phyloP scores from a whole-genome alignment of 176 grass and related monocot species.

The Zizania latifolia region DNA sequence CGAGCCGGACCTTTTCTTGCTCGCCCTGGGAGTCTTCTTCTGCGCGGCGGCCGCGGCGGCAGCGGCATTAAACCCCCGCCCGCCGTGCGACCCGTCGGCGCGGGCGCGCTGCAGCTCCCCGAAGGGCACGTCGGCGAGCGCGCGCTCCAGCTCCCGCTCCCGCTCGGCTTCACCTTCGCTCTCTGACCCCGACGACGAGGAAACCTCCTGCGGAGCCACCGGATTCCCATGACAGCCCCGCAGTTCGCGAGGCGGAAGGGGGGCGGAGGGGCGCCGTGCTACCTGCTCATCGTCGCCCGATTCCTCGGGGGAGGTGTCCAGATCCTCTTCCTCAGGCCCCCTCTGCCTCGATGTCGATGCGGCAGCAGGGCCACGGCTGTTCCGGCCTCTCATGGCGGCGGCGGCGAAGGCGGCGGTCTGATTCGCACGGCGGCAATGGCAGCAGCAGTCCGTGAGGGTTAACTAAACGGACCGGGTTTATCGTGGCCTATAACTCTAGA shows the following conservation, averaged over 20 bases:
- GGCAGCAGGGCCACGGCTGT: background rate
- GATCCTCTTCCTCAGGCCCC: background rate
- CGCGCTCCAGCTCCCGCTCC: constrained; percentile 52
- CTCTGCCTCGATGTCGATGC: constrained; percentile 16
- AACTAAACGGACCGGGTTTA: background rate
- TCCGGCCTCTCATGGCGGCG: constrained; percentile 35
- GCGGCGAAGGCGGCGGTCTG: background rate
- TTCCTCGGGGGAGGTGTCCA: background rate
- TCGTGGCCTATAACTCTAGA: too few species aligned
- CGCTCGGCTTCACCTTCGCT: constrained; percentile 23
- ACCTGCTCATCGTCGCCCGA: constrained; percentile 35
- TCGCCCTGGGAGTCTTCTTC: constrained; percentile 58
- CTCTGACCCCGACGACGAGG: constrained; percentile 29
- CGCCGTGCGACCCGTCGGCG: constrained; percentile 60
- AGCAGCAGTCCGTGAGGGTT: background rate
- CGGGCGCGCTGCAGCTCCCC: constrained; percentile 72
- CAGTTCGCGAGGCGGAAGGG: background rate
- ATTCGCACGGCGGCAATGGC: background rate
- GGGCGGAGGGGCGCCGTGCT: background rate
- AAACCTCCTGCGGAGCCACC: constrained; percentile 15
- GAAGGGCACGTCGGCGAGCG: constrained; percentile 75
- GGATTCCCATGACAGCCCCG: background rate
- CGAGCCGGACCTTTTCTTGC: constrained; percentile 68
- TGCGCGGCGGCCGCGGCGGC: constrained; percentile 22
- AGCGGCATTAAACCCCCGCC: background rate